Evolutionary conservation across 2,329 filamentous ascomycete species (phyloP).

Genomic region (Talaromyces piceae): DNA sequence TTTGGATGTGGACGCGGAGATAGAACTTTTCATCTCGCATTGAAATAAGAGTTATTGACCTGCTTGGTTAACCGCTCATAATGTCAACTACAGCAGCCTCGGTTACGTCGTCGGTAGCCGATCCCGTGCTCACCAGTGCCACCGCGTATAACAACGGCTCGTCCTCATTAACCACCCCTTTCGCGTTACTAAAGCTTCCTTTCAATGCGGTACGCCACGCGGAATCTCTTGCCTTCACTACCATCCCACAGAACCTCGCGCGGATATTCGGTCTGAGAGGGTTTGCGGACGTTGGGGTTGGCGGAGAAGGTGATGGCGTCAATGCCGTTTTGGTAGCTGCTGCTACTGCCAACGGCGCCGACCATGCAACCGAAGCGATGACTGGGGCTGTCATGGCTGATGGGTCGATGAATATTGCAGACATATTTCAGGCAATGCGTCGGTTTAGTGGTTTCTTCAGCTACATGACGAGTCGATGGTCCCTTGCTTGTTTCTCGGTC

Average conservation of each 20-base stretch:
- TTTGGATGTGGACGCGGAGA: background rate
- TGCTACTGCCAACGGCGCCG: constrained; percentile 30
- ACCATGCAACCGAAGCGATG: constrained; percentile 24
- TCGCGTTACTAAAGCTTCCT: constrained; percentile 25
- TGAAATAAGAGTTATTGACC: background rate
- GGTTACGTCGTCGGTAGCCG: constrained; percentile 1
- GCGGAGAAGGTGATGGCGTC: constrained; percentile 33
- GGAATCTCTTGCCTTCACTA: constrained; percentile 29
- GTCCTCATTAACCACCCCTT: background rate
- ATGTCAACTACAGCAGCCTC: constrained; percentile 6
- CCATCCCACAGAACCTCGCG: constrained; percentile 27
- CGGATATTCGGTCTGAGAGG: constrained; percentile 22
- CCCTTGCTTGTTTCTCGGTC: constrained; percentile 76
- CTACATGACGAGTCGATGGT: constrained; percentile 90
- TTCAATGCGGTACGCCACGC: constrained; percentile 30
- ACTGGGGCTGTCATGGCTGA: constrained; percentile 26
- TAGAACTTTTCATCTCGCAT: background rate
- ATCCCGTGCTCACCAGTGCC: constrained; percentile 2
- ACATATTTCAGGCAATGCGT: constrained; percentile 47
- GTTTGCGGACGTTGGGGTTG: constrained; percentile 19
- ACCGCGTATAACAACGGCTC: constrained; percentile 5
- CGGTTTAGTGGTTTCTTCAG: constrained; percentile 80
- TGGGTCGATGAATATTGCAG: constrained; percentile 31
- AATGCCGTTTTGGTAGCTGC: constrained; percentile 16
- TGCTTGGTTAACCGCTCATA: background rate